Base-by-base conservation (phyloP, 2,329 filamentous ascomycete genomes). In the Pyrenophora tritici-repentis region DNA sequence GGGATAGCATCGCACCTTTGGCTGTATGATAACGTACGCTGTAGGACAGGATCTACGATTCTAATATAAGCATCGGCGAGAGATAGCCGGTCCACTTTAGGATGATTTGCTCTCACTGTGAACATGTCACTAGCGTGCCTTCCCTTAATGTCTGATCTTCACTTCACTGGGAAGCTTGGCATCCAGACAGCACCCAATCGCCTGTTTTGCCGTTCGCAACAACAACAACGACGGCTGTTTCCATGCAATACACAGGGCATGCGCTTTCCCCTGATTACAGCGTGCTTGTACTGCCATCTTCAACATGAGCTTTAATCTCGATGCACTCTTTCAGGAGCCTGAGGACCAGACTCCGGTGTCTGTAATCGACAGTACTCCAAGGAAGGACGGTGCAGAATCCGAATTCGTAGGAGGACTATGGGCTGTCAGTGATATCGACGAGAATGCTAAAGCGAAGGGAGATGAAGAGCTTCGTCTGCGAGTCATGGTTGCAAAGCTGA, bases 301-400 rank as follows among this genome's bases (percentile, higher is more conserved):
- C 4, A 14, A 57, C 48, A 55, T 51, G 54, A 55, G 41, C 44
- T 33, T 51, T 14, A 29, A 42, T 42, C 24, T 59, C 6, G 42
- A 57, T 16, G 20, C 43, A 12, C 45, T 55, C 20, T 57, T 50
- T 20, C 43, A 32, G 29, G 48, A 46, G 22, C n/a, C 34, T 12
- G 20, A 24, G 2, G 32, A 53, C 22, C 34, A n/a, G 37, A 34
- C 8, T 24, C 2, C 6, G 8, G 4, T 9, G 22, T 24, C 6
- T 24, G 22, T 5, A 7, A 24, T 5, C 4, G 2, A 4, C 22
- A 7, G 2, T 24, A 9, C 22, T 9, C 8, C 22, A 7, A 24
- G 22, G 8, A 4, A 24, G 22, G 8, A 24, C 22, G 8, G 6
- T 6, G 4, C 2, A 24, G 8, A 7, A 7, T 24, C 8, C 8